A percentile compares a stretch with the other conserved stretches of the same genome.
These are phyloP conservation scores for Rhizopogon hawkerae DNA, from an alignment of 1,284 basidiomycete genomes.

Conservation along the genomic window DNA sequence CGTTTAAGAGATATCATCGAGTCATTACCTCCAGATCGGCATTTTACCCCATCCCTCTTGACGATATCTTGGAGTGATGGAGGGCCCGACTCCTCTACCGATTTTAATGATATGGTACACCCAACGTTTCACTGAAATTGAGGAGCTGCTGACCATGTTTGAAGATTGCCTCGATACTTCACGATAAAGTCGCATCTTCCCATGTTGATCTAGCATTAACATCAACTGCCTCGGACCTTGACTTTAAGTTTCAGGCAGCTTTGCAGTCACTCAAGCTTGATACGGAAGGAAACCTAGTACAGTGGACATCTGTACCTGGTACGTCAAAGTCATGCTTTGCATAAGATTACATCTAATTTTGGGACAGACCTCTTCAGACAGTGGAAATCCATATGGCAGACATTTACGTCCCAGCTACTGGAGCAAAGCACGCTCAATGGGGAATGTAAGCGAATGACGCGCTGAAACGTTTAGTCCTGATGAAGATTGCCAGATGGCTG, in stretches of 20 bases:
- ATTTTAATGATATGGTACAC: constrained; percentile 44
- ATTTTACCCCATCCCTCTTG: constrained; percentile 52
- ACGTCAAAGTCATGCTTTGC: constrained; percentile 10
- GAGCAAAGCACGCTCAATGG: constrained; percentile 42
- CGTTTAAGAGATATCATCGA: constrained; percentile 57
- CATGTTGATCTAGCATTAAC: constrained; percentile 41
- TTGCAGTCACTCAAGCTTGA: constrained; percentile 42
- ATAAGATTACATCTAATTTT: neutral
- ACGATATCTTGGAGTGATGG: constrained; percentile 50
- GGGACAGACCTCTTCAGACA: constrained; percentile 39
- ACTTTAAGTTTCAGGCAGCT: constrained; percentile 40
- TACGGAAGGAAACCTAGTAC: constrained; percentile 46
- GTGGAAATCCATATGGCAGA: constrained; percentile 39
- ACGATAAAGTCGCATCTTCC: constrained; percentile 36
- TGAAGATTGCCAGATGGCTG: constrained; percentile 45
- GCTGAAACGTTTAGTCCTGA: constrained; percentile 3
- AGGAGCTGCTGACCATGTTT: constrained; percentile 3
- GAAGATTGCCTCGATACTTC: constrained; percentile 40
- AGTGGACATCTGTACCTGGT: constrained; percentile 41
- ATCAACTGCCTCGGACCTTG: constrained; percentile 43
- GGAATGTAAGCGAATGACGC: constrained; percentile 37
- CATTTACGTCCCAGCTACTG: constrained; percentile 46
- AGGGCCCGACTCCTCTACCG: constrained; percentile 30
- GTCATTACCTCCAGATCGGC: constrained; percentile 40
- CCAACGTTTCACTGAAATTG: neutral